Conservation (phyloP, 2,329 filamentous ascomycete species). For the Xylariaceae sp. region DNA sequence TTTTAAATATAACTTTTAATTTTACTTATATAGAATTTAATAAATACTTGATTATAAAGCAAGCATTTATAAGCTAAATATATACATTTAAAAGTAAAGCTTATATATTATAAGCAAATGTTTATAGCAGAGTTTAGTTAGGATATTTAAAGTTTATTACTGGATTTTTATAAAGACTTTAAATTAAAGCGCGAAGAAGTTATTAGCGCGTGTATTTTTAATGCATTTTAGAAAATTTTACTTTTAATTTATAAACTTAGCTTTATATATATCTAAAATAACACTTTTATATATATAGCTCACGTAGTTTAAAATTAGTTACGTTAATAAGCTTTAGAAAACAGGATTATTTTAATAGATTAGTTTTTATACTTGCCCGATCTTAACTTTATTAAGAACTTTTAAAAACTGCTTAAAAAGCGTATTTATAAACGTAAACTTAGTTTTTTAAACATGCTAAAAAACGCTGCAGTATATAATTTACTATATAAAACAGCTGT, state of each 20-base stretch:
- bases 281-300: not conserved
- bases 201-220: not conserved
- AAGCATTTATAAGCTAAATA: not conserved
- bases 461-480: not conserved
- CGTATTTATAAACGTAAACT: not conserved
- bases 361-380: not conserved
- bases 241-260: not conserved
- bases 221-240: not conserved
- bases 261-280: not conserved
- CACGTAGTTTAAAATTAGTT: not conserved
- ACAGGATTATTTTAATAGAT: not conserved
- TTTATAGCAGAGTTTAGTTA: not conserved
- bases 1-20: not conserved
- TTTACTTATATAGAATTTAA: not conserved
- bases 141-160: not conserved
- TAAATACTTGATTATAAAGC: not conserved
- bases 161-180: not conserved
- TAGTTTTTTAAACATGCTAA: not conserved
- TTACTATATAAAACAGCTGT: not conserved
- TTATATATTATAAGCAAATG: not conserved
- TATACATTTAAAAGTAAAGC: not conserved
- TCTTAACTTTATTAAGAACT: not conserved
- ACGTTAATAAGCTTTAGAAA: not conserved
- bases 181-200: not conserved
- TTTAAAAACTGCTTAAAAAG: not conserved